phyloP scores from a whole-genome alignment of 805 yeast species.

The Phaffomyces thermotolerans region DNA sequence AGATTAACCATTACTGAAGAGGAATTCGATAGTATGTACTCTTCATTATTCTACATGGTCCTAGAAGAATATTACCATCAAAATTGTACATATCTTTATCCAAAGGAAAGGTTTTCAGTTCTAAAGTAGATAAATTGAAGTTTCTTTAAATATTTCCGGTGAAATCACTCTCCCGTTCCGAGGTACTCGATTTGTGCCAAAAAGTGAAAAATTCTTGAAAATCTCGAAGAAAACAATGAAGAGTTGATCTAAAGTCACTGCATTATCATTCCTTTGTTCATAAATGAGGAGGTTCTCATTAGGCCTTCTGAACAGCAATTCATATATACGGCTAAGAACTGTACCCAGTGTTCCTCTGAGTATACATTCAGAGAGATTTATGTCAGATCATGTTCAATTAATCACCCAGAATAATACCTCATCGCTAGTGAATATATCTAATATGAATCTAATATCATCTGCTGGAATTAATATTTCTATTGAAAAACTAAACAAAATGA shows the following conservation, averaged over 20 bases:
- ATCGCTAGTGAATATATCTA: not conserved
- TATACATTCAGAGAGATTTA: not conserved
- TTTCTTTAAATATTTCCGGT: no score
- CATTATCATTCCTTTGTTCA: not conserved
- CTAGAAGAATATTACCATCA: not conserved
- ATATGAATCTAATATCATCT: not conserved
- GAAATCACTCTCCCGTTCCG: no score
- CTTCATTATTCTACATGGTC: not conserved
- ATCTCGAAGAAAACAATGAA: no score
- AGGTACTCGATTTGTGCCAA: no score
- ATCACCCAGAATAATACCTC: not conserved
- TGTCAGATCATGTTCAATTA: no score
- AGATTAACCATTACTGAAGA: constrained; percentile 10
- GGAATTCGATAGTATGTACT: not conserved
- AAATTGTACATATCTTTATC: not conserved
- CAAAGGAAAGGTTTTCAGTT: not conserved
- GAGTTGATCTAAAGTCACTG: no score
- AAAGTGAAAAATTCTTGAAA: no score
- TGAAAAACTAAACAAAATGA: not conserved
- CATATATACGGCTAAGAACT: not conserved
- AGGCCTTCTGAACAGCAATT: not conserved
- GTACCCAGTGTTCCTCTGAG: not conserved
- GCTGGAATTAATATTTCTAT: not conserved
- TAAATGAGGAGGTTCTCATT: not conserved
- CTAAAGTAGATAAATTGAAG: no score